Percentiles rank a stretch among this genome's conserved stretches.
Evolutionary conservation across 2,329 filamentous ascomycete genomes (phyloP).

Genomic region (Fusarium humuli): DNA sequence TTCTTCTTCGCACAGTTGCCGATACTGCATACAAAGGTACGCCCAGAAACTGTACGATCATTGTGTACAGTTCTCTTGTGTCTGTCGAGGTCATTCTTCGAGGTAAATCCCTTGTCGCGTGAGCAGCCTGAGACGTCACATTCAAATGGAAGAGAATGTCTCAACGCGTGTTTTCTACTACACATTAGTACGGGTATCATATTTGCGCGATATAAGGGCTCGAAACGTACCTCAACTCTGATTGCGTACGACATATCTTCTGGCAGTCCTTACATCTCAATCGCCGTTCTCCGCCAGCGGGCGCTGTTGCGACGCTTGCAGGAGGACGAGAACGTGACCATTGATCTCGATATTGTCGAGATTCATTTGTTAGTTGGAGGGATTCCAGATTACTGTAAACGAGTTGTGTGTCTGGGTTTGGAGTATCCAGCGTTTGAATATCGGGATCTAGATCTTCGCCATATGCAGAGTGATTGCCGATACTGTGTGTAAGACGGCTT

Average conservation of each 20-base stretch:
- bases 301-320: conserved; percentile 33
- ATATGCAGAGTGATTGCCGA: conserved; percentile 58
- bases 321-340: conserved; percentile 27
- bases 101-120: conserved; percentile 77
- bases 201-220: background rate
- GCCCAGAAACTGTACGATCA: conserved; percentile 52
- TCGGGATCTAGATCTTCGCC: conserved; percentile 58
- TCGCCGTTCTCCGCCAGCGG: conserved; percentile 24
- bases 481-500: conserved; percentile 55
- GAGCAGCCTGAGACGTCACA: conserved; percentile 70
- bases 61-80: conserved; percentile 80
- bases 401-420: conserved; percentile 28
- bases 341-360: conserved; percentile 20
- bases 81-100: conserved; percentile 82
- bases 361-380: conserved; percentile 34
- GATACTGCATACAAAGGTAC: conserved; percentile 45
- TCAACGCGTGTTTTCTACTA: conserved; percentile 77
- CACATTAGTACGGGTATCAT: conserved; percentile 34
- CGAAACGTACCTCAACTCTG: conserved; percentile 64
- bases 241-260: conserved; percentile 60
- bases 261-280: conserved; percentile 56
- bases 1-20: conserved; percentile 42
- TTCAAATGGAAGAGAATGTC: conserved; percentile 74
- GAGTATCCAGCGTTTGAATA: conserved; percentile 48
- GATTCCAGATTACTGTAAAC: conserved; percentile 52